Conservation (phyloP, 2,329 filamentous ascomycete genomes). For the Phialophora verrucosa region DNA sequence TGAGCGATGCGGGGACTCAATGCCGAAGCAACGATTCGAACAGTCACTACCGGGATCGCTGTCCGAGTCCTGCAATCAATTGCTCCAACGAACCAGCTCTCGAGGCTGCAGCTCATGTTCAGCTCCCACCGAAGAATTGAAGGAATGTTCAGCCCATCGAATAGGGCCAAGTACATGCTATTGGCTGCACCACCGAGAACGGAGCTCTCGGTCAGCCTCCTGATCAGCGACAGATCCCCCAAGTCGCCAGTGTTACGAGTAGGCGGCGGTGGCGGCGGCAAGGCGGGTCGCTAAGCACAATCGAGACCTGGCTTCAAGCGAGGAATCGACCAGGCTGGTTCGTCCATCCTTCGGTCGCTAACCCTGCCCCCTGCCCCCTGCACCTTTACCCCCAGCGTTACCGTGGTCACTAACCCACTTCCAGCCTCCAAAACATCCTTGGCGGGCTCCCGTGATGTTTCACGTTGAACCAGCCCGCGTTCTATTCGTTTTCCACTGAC, state of each 20-base stretch:
- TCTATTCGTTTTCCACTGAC: slow-evolving; percentile 13
- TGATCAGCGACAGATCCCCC: slow-evolving; percentile 8
- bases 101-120: slow-evolving; percentile 1
- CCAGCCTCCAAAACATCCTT: slow-evolving; percentile 26
- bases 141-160: slow-evolving; percentile 1
- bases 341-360: slow-evolving; percentile 7
- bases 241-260: slow-evolving; percentile 20
- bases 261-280: slow-evolving; percentile 6
- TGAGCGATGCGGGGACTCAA: slow-evolving; percentile 20
- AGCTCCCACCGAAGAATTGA: slow-evolving; percentile 18
- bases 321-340: neutral
- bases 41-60: slow-evolving; percentile 7
- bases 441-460: slow-evolving; percentile 28
- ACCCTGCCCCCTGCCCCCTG: slow-evolving; percentile 21
- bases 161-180: neutral
- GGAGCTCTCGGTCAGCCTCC: slow-evolving; percentile 24
- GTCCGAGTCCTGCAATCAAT: slow-evolving; percentile 26
- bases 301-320: slow-evolving; percentile 9
- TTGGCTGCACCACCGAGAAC: slow-evolving; percentile 19
- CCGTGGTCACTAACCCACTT: slow-evolving; percentile 27
- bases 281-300: slow-evolving; percentile 1
- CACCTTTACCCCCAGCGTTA: neutral
- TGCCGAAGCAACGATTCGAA: neutral
- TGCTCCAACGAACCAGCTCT: slow-evolving; percentile 19
- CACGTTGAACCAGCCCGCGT: slow-evolving; percentile 26